phyloP scores from a whole-genome alignment of 805 yeast genomes.

The Yarrowia hollandica region DNA sequence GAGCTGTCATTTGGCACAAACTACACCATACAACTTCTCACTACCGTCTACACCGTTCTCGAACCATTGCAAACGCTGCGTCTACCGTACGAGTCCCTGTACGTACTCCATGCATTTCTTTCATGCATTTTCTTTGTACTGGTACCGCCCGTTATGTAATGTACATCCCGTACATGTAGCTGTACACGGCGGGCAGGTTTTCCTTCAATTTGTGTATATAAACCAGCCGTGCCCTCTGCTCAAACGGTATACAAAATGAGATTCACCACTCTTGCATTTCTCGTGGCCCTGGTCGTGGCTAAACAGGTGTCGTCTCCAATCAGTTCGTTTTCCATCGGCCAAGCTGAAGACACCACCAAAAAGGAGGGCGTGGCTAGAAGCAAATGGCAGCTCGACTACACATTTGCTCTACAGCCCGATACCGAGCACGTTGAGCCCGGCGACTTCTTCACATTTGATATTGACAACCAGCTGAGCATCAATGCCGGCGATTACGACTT shows the following conservation, averaged over 20 bases:
- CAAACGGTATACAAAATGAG: too few species aligned
- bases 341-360: neutral
- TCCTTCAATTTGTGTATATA: too few species aligned
- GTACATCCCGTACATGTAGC: too few species aligned
- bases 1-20: too few species aligned
- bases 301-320: neutral
- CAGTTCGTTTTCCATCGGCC: neutral
- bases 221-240: neutral
- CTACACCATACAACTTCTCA: too few species aligned
- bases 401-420: neutral
- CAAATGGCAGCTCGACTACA: conserved; percentile 13
- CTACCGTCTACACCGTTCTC: too few species aligned
- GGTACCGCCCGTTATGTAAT: too few species aligned
- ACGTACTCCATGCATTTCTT: too few species aligned
- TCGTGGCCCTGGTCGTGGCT: neutral
- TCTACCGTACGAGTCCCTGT: too few species aligned
- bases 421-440: neutral
- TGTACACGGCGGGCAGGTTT: too few species aligned
- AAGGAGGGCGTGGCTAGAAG: neutral
- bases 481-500: neutral
- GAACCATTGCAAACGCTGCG: too few species aligned
- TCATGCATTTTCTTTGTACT: too few species aligned
- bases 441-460: conserved; percentile 1
- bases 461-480: neutral
- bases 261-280: neutral